Base-by-base conservation (phyloP, 495 filamentous ascomycete genomes). In the Lasiosphaeria miniovina region DNA sequence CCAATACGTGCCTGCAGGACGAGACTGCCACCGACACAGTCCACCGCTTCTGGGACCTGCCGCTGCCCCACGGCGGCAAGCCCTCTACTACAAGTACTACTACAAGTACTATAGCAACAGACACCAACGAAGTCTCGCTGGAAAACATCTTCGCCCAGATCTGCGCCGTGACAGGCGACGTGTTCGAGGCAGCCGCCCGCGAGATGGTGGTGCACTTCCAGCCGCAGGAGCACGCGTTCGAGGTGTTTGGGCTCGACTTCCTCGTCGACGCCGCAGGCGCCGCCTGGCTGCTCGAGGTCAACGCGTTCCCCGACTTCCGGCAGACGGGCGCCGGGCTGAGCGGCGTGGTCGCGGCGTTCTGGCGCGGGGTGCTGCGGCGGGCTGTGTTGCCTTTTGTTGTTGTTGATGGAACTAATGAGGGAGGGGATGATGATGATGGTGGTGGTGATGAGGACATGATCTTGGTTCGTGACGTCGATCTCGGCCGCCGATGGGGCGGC, bases 1-100 rank as follows among this genome's bases (percentile, higher is more conserved):
- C 93, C n/a, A 98, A 97, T 63, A 97, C 93, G 36, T 98, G 91
- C 67, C 84, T 96, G n/a, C 94, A 96, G 73, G 83, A 81, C 6
- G 48, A 46, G 54, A 59, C 53, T 3, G 57, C 55, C n/a, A 17
- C 61, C 10, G 62, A 71, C 60, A 66, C 70, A 24, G 91, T 96
- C 15, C 75, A 77, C 24, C 75, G 81, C 1, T 94, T 95, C 77
- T 92, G 84, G 86, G 74, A 82, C 31, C 77, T 95, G 3, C 80
- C 82, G 15, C 62, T 73, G 15, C 5, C 52, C 4, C 41, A 32
- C 49, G 51, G 51, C 54, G 3, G 31, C 43, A n/a, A 5, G 15
- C 43, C 43, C 5, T n/a, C 43, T 24, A 24, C 24, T 24, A 24
- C 24, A 24, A 24, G 24, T 2, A 24, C 24, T 24, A 24, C 24